Conservation (phyloP, 1,139 yeast genomes). For the Yamadazyma blattariae region DNA sequence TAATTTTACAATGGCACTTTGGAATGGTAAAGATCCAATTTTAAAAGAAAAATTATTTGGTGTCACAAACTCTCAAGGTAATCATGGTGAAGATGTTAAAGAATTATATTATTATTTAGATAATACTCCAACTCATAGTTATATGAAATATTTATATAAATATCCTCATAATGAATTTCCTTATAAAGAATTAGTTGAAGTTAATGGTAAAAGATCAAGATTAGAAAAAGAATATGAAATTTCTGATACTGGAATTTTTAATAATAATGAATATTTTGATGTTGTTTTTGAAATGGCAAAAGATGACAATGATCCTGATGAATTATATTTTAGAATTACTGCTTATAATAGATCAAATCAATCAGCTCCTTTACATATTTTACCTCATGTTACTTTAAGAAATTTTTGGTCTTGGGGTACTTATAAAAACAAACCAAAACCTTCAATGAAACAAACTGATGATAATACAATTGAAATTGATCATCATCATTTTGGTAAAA, state of each 20-base stretch:
- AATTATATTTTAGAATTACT: conserved; percentile 82
- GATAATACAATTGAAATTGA: conserved; percentile 53
- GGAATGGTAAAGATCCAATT: conserved; percentile 89
- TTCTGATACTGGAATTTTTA: conserved; percentile 72
- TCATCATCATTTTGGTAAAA: conserved; percentile 71
- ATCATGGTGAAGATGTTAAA: conserved; percentile 95
- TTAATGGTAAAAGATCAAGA: conserved; percentile 65
- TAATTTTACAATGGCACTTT: conserved; percentile 76
- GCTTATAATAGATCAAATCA: conserved; percentile 84
- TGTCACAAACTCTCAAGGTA: conserved; percentile 88
- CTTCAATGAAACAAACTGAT: conserved; percentile 46
- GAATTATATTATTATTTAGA: conserved; percentile 81
- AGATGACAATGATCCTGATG: conserved; percentile 72
- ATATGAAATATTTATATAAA: conserved; percentile 89
- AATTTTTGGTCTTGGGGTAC: conserved; percentile 94
- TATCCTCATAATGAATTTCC: conserved; percentile 88
- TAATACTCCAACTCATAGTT: conserved; percentile 90
- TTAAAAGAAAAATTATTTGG: conserved; percentile 89
- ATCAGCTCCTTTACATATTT: conserved; percentile 82
- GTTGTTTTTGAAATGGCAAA: conserved; percentile 91
- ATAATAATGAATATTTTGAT: conserved; percentile 83
- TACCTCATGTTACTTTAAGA: conserved; percentile 85
- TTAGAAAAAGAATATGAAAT: conserved; percentile 69
- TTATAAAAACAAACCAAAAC: conserved; percentile 49
- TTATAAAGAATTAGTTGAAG: conserved; percentile 70